Evolutionary conservation across 1,139 yeast species (phyloP).

Genomic region (Geotrichum candidum): DNA sequence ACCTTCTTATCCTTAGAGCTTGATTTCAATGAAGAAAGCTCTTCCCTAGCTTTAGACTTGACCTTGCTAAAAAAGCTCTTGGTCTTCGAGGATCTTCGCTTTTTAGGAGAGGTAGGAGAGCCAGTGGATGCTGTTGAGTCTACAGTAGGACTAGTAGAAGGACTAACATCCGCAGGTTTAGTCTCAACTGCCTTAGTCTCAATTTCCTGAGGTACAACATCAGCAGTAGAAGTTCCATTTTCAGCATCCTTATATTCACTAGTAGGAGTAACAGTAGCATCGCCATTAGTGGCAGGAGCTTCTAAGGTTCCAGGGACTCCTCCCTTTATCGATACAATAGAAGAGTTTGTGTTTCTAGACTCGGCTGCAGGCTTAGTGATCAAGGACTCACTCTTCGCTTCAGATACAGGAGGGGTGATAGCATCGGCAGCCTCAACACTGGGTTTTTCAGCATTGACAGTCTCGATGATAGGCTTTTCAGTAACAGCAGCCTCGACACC

Average conservation of each 20-base stretch:
- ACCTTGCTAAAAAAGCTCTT: conserved; percentile 1
- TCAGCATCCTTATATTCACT: conserved; percentile 9
- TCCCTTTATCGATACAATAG: conserved; percentile 2
- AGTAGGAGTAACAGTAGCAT: conserved; percentile 1
- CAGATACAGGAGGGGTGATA: not conserved
- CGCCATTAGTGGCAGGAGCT: conserved; percentile 8
- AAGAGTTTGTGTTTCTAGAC: not conserved
- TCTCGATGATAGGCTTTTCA: not conserved
- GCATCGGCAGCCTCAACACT: not conserved
- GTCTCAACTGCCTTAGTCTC: not conserved
- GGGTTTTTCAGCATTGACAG: not conserved
- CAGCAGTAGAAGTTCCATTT: conserved; percentile 2
- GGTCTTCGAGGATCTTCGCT: not conserved
- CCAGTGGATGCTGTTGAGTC: not conserved
- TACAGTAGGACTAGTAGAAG: not conserved
- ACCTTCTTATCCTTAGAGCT: not conserved
- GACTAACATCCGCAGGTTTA: not conserved
- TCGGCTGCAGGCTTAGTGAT: not conserved
- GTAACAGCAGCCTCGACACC: too few species aligned
- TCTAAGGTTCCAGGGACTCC: not conserved
- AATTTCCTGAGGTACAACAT: not conserved
- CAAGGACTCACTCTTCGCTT: not conserved
- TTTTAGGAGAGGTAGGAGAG: not conserved
- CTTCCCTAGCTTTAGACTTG: conserved; percentile 2
- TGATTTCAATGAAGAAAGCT: conserved; percentile 2